Evolutionary conservation across 148 eudicot genomes (phyloP), one percentile per base, ranked within the genome.

Genomic region (Arbutus unedo): DNA sequence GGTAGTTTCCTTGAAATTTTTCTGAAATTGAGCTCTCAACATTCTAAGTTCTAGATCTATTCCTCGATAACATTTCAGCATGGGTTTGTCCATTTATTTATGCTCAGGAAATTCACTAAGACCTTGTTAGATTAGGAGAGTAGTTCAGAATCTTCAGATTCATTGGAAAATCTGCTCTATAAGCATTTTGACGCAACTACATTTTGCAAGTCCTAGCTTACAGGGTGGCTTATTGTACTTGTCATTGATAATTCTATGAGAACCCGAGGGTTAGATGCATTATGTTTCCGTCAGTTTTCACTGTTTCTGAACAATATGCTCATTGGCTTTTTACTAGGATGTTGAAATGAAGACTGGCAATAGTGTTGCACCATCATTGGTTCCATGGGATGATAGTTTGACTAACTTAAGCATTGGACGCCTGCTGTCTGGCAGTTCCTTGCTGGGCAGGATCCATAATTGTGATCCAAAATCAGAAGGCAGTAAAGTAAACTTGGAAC

Each of bases 381-480:
- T 84, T 56, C 86, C 83, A n/a, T 90, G 90, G 91, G 90, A 93
- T 86, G 94, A 93, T 89, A 83, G 84, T 79, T 64, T 87, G 25
- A 88, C 85, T 19, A 87, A 85, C 85, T 81, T 87, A 66, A 89
- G 91, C 88, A 81, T 90, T 66, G 91, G 91, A 21, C 87, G 90
- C 43, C 80, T 90, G 73, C 85, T 92, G 77, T 88, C 91, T 60
- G 90, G 88, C 74, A 84, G 85, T 21, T 90, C 90, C 62, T 78
- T 86, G 84, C 84, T 67, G 73, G 86, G 87, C 15, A 88, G 81
- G 76, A 62, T 78, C 41, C 51, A 31, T 31, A 83, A 74, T 62
- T 41, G 70, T 13, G 67, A 80, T 49, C 50, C 15, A 57, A 74
- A 78, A 78, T 62, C 31, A 62, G 53, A 54, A 50, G 83, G 80